Percentiles rank a stretch among this genome's conserved stretches.
phyloP scores from a whole-genome alignment of 345 rosid genomes.

The Citrus reticulata region DNA sequence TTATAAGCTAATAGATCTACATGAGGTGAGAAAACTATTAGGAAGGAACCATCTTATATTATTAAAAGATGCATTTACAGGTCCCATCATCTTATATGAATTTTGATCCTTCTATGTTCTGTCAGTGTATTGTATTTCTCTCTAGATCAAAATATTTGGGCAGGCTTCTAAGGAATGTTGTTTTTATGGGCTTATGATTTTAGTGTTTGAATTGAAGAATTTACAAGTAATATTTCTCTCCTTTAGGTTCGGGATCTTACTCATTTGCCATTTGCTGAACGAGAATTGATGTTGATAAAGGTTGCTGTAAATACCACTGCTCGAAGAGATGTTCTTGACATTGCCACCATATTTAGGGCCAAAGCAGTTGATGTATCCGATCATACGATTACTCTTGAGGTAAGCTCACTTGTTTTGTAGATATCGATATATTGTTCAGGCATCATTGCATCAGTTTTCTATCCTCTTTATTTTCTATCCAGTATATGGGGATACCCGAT shows the following conservation, averaged over 20 bases:
- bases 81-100: neutral
- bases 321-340: conserved; percentile 66
- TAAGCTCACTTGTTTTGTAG: neutral
- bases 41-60: neutral
- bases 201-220: neutral
- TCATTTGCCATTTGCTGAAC: conserved; percentile 65
- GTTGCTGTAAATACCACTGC: conserved; percentile 61
- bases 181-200: neutral
- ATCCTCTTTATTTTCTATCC: neutral
- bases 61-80: neutral
- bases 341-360: conserved; percentile 62
- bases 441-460: neutral
- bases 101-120: neutral
- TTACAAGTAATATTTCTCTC: neutral
- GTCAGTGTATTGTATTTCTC: neutral
- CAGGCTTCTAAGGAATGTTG: neutral
- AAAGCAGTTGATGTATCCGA: conserved; percentile 69
- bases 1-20: conserved; percentile 48
- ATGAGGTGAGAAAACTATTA: conserved; percentile 48
- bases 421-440: neutral
- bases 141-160: neutral
- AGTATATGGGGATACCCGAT: neutral
- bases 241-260: conserved; percentile 56
- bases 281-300: conserved; percentile 69
- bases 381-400: conserved; percentile 75